Percentiles rank a stretch among this genome's conserved stretches.
phyloP scores from a whole-genome alignment of 345 rosid species.

The Gossypium arboreum region DNA sequence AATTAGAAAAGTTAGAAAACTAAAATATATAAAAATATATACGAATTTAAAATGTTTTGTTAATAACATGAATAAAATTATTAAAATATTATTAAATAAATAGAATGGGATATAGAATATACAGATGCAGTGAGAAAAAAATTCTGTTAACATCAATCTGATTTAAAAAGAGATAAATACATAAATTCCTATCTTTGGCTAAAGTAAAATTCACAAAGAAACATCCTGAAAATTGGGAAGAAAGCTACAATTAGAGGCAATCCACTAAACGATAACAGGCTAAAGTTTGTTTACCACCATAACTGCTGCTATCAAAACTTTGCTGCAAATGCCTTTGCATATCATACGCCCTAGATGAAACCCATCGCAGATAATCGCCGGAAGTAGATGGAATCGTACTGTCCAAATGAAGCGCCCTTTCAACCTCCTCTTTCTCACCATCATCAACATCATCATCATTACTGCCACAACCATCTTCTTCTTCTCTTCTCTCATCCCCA shows the following conservation, averaged over 20 bases:
- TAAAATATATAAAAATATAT: too few species aligned
- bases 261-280: neutral
- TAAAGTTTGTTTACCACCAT: conserved; percentile 53
- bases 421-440: conserved; percentile 54
- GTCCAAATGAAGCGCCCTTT: conserved; percentile 85
- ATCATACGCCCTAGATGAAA: conserved; percentile 93
- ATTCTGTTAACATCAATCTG: too few species aligned
- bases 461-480: neutral
- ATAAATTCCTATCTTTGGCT: too few species aligned
- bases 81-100: too few species aligned
- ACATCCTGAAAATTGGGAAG: too few species aligned
- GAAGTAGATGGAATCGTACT: conserved; percentile 86
- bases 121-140: too few species aligned
- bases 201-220: too few species aligned
- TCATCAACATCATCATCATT: conserved; percentile 28
- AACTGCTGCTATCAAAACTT: conserved; percentile 78
- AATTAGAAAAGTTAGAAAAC: too few species aligned
- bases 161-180: too few species aligned
- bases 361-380: conserved; percentile 71
- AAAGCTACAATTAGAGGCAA: neutral
- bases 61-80: too few species aligned
- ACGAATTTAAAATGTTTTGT: too few species aligned
- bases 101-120: too few species aligned
- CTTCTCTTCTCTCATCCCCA: conserved; percentile 16
- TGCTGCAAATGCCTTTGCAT: conserved; percentile 87